phyloP scores from a whole-genome alignment of 139 green algal genomes.

The Monoraphidium neglectum region DNA sequence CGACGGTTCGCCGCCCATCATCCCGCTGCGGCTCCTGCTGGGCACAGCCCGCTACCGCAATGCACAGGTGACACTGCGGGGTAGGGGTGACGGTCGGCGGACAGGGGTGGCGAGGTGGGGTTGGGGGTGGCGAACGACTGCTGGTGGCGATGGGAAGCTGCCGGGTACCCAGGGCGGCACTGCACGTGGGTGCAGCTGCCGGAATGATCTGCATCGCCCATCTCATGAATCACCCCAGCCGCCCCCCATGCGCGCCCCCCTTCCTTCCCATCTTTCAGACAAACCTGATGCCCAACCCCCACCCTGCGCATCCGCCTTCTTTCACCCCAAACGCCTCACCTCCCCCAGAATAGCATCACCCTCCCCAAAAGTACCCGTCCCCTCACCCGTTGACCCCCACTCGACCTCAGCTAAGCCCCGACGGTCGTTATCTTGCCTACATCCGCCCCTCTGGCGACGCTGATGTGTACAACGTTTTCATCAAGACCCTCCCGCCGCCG shows the following conservation, averaged over 20 bases:
- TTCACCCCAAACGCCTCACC: neutral
- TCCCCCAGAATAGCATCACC: neutral
- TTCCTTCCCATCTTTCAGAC: neutral
- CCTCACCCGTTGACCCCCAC: neutral
- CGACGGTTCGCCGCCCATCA: slow-evolving; percentile 1
- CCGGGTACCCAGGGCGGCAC: too few species aligned
- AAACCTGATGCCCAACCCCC: neutral
- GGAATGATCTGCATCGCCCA: too few species aligned
- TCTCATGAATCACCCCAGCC: neutral
- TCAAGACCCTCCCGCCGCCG: slow-evolving; percentile 3
- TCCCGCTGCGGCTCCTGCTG: slow-evolving; percentile 11
- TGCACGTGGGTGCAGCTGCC: too few species aligned
- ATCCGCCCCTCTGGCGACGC: neutral
- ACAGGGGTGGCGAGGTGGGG: too few species aligned
- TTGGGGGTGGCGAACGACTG: too few species aligned
- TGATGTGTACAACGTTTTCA: slow-evolving; percentile 19
- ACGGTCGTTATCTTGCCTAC: slow-evolving; percentile 20
- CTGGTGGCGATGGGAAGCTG: too few species aligned
- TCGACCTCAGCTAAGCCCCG: neutral
- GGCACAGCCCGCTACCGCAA: slow-evolving; percentile 10
- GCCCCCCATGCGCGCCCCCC: neutral
- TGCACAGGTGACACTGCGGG: slow-evolving; percentile 16
- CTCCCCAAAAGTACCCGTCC: neutral
- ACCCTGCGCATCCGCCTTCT: neutral
- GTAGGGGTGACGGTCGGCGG: too few species aligned